Conservation (phyloP, 805 yeast genomes). For the Diddensiella transvaalensis region DNA sequence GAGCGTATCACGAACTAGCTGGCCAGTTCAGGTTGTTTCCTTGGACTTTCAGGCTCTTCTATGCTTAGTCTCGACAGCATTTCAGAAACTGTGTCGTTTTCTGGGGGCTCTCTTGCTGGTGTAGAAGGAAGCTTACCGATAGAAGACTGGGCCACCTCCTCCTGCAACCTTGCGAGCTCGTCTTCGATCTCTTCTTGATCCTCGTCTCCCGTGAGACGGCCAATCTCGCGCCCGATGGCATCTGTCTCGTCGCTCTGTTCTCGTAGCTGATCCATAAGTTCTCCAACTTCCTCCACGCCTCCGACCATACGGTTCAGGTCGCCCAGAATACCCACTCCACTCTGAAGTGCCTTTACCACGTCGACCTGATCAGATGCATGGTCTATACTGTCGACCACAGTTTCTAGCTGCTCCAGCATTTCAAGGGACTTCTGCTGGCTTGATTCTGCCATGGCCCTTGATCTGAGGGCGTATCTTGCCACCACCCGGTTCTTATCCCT, state of each 20-base stretch:
- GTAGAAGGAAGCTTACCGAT: slow-evolving; percentile 6
- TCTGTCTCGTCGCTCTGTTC: slow-evolving; percentile 39
- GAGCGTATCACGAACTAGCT: neutral
- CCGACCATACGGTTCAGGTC: slow-evolving; percentile 41
- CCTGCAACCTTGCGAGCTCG: slow-evolving; percentile 38
- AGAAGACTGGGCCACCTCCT: slow-evolving; percentile 21
- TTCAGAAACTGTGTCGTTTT: neutral
- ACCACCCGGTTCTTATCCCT: slow-evolving; percentile 28
- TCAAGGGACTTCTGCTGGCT: slow-evolving; percentile 34
- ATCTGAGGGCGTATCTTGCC: slow-evolving; percentile 35
- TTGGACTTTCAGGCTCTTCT: neutral
- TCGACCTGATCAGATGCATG: slow-evolving; percentile 41
- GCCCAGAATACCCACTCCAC: slow-evolving; percentile 37
- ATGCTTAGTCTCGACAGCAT: neutral
- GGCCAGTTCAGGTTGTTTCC: neutral
- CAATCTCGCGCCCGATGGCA: slow-evolving; percentile 37
- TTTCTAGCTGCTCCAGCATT: slow-evolving; percentile 37
- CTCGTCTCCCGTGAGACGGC: slow-evolving; percentile 29
- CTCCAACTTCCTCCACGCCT: slow-evolving; percentile 42
- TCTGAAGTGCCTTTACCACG: slow-evolving; percentile 37
- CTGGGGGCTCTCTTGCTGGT: slow-evolving; percentile 5
- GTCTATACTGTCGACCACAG: slow-evolving; percentile 41
- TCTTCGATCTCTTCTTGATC: slow-evolving; percentile 37
- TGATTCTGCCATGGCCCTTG: slow-evolving; percentile 36
- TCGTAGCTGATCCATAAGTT: slow-evolving; percentile 39